These are phyloP conservation scores for Penicillium capsulatum DNA, from an alignment of 2,329 filamentous ascomycete species.

Conservation along the genomic window DNA sequence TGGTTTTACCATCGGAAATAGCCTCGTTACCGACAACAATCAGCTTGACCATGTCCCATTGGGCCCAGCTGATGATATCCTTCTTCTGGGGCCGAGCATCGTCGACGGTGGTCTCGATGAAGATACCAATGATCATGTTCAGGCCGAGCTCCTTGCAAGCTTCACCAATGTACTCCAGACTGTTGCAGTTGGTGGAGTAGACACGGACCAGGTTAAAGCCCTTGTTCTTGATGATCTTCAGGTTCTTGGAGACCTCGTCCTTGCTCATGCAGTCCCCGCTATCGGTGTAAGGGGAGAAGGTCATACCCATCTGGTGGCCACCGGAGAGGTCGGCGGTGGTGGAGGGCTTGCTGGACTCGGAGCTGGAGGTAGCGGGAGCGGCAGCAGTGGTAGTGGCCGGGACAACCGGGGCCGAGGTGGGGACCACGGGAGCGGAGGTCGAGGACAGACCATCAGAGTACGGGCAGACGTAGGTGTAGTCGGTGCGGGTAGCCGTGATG, in stretches of 20 bases:
- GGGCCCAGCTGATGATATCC: constrained; percentile 65
- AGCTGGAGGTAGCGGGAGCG: constrained; percentile 16
- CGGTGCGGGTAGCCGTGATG: constrained; percentile 65
- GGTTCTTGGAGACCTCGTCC: constrained; percentile 56
- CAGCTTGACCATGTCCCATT: constrained; percentile 73
- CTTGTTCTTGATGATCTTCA: constrained; percentile 57
- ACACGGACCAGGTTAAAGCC: constrained; percentile 72
- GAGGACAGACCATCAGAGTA: constrained; percentile 45
- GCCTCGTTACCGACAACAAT: constrained; percentile 90
- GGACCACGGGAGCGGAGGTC: constrained; percentile 26
- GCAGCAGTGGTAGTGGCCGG: constrained; percentile 20
- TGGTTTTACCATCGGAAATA: constrained; percentile 68
- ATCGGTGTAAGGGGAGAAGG: constrained; percentile 70
- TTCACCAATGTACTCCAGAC: constrained; percentile 68
- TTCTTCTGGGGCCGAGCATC: constrained; percentile 69
- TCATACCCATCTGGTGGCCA: constrained; percentile 63
- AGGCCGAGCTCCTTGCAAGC: constrained; percentile 65
- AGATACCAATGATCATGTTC: constrained; percentile 82
- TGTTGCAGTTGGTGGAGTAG: constrained; percentile 89
- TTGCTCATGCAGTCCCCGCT: constrained; percentile 60
- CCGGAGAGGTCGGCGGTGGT: constrained; percentile 28
- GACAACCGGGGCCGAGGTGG: constrained; percentile 16
- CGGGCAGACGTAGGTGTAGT: constrained; percentile 67
- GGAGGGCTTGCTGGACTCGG: constrained; percentile 7
- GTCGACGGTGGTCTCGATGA: constrained; percentile 62